Percentiles rank a stretch among this genome's conserved stretches.
Evolutionary conservation across 345 rosid genomes (phyloP).

Genomic region (Cardamine chenopodiifolia): DNA sequence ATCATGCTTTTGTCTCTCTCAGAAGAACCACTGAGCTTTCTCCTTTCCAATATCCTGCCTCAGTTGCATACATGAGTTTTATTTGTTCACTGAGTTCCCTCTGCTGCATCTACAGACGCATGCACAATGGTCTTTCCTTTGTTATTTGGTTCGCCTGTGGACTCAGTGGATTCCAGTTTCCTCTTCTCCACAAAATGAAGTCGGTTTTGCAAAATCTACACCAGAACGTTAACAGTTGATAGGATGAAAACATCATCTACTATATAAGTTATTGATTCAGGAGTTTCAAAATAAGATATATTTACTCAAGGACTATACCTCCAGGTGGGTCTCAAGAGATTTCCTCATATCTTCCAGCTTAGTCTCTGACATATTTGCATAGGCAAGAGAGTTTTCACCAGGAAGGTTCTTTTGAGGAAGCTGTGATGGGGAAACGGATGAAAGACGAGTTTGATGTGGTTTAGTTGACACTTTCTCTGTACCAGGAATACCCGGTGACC

Average conservation of each 20-base stretch:
- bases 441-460: background rate
- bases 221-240: background rate
- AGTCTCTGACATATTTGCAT: constrained; percentile 35
- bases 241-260: background rate
- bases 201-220: constrained; percentile 36
- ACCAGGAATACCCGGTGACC: constrained; percentile 27
- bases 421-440: constrained; percentile 7
- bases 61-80: constrained; percentile 1
- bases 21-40: background rate
- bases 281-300: background rate
- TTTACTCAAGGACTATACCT: constrained; percentile 49
- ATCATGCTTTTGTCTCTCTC: constrained; percentile 1
- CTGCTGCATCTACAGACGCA: constrained; percentile 20
- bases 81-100: constrained; percentile 16
- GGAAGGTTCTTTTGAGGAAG: constrained; percentile 24
- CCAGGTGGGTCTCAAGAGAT: constrained; percentile 60
- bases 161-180: constrained; percentile 26
- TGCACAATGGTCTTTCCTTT: constrained; percentile 33
- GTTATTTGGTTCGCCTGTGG: constrained; percentile 8
- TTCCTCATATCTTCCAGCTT: constrained; percentile 64
- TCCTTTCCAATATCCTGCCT: constrained; percentile 11
- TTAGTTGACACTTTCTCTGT: constrained; percentile 25
- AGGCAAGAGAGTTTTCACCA: constrained; percentile 24
- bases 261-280: background rate
- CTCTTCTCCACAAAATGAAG: constrained; percentile 35